Percentiles rank a stretch among this genome's conserved stretches.
These are phyloP conservation scores for Apiotrichum siamense DNA, from an alignment of 1,284 basidiomycete species.

Conservation along the genomic window DNA sequence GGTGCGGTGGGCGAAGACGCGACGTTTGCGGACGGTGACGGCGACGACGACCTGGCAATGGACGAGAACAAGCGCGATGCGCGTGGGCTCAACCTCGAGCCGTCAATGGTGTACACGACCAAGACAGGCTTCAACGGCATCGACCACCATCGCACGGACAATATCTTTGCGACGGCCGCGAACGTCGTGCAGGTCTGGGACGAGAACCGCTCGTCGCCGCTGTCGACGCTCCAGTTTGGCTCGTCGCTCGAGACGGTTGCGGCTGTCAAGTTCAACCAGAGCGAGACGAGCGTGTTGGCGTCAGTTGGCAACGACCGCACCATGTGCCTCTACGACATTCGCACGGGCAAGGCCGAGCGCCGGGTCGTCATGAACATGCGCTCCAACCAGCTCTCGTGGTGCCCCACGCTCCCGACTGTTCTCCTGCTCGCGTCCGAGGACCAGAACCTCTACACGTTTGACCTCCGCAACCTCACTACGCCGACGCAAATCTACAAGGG, in stretches of 20 bases:
- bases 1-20: constrained; percentile 42
- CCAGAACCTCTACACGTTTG: constrained; percentile 97
- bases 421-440: constrained; percentile 93
- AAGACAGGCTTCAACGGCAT: constrained; percentile 88
- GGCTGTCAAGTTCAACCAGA: constrained; percentile 84
- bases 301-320: constrained; percentile 91
- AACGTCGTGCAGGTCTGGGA: constrained; percentile 96
- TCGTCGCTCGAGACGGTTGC: constrained; percentile 80
- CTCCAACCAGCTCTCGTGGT: constrained; percentile 87
- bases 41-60: constrained; percentile 41
- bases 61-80: constrained; percentile 39
- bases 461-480: constrained; percentile 74
- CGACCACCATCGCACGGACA: constrained; percentile 83
- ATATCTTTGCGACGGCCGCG: constrained; percentile 89
- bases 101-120: constrained; percentile 67
- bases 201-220: constrained; percentile 73
- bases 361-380: constrained; percentile 86
- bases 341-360: constrained; percentile 89
- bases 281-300: constrained; percentile 87
- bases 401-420: constrained; percentile 87
- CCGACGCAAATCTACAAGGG: constrained; percentile 96
- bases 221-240: constrained; percentile 76
- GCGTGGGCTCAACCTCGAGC: constrained; percentile 47
- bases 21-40: constrained; percentile 42
- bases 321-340: constrained; percentile 91